Conservation (phyloP, 2,329 filamentous ascomycete species). For the Stachybotrys elegans region DNA sequence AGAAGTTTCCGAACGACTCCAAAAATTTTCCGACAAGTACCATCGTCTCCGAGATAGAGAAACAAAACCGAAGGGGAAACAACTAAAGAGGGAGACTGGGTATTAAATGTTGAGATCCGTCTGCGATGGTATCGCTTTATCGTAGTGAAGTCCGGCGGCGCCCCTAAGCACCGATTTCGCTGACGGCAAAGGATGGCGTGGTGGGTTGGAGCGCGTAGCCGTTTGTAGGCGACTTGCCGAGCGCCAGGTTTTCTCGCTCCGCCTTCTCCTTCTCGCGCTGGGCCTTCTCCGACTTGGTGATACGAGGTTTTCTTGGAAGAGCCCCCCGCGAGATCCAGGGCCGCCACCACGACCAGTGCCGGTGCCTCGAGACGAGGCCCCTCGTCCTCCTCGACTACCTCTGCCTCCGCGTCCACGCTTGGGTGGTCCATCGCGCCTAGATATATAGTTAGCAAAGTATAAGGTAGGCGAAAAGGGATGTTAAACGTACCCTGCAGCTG, state of each 20-base stretch:
- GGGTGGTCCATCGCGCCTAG: slow-evolving; percentile 66
- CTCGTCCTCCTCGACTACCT: slow-evolving; percentile 51
- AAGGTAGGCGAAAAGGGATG: not conserved
- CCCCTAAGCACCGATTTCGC: slow-evolving; percentile 27
- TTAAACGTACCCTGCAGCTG: slow-evolving; percentile 44
- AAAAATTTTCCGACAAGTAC: too few relatives aligned
- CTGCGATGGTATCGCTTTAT: too few relatives aligned
- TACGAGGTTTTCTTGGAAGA: slow-evolving; percentile 73
- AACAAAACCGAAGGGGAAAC: too few relatives aligned
- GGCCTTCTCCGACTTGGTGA: slow-evolving; percentile 80
- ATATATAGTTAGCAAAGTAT: slow-evolving; percentile 25
- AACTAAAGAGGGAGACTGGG: too few relatives aligned
- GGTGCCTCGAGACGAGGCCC: slow-evolving; percentile 53
- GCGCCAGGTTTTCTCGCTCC: slow-evolving; percentile 55
- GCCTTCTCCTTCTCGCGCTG: slow-evolving; percentile 77
- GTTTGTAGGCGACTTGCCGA: slow-evolving; percentile 31
- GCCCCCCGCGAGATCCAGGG: slow-evolving; percentile 70
- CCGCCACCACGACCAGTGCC: slow-evolving; percentile 43
- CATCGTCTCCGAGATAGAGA: too few relatives aligned
- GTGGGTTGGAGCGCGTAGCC: slow-evolving; percentile 32
- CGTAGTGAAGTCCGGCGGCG: not conserved
- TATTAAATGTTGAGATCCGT: slow-evolving; percentile 2
- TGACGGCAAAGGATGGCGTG: slow-evolving; percentile 30
- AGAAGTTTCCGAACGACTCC: too few relatives aligned
- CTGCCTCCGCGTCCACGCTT: slow-evolving; percentile 59